Percentiles rank a stretch among this genome's conserved stretches.
phyloP scores from a whole-genome alignment of 768 basidiomycete species.

The Termitomyces sp. region DNA sequence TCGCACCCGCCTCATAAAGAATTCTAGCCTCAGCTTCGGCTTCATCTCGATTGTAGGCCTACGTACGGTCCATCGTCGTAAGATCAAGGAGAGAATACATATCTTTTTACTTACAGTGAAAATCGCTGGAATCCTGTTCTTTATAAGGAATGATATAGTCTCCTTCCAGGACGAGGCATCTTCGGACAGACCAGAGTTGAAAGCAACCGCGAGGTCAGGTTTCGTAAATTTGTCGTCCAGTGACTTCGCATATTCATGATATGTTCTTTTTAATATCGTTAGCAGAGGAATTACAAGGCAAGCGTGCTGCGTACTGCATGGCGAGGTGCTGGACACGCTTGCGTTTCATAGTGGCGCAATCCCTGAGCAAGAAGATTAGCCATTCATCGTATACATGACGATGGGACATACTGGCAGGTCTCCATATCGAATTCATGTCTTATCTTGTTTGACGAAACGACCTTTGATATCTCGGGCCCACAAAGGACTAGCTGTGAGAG shows the following conservation, averaged over 20 bases:
- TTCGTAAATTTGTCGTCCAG: constrained; percentile 14
- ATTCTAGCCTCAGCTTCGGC: constrained; percentile 23
- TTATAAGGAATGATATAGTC: constrained; percentile 21
- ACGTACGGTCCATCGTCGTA: not conserved
- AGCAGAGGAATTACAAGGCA: no score
- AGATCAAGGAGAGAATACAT: not conserved
- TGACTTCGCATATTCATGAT: constrained; percentile 21
- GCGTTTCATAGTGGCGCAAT: constrained; percentile 19
- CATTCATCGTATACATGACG: not conserved
- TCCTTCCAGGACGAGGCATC: constrained; percentile 18
- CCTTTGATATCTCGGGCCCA: constrained; percentile 1
- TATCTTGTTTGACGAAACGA: not conserved
- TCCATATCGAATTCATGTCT: constrained; percentile 19
- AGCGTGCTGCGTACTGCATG: constrained; percentile 17
- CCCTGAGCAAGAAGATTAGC: constrained; percentile 10
- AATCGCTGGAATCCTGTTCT: constrained; percentile 22
- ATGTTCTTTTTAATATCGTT: constrained; percentile 18
- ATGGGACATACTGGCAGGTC: constrained; percentile 23
- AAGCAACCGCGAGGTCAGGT: constrained; percentile 31
- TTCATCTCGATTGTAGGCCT: constrained; percentile 29
- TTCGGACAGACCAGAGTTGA: constrained; percentile 28
- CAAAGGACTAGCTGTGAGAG: constrained; percentile 4
- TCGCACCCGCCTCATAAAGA: constrained; percentile 17
- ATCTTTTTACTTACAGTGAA: constrained; percentile 25
- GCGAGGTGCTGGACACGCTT: constrained; percentile 20